Base-by-base conservation (phyloP, 2,329 filamentous ascomycete genomes). In the Botrytis pseudocinerea region DNA sequence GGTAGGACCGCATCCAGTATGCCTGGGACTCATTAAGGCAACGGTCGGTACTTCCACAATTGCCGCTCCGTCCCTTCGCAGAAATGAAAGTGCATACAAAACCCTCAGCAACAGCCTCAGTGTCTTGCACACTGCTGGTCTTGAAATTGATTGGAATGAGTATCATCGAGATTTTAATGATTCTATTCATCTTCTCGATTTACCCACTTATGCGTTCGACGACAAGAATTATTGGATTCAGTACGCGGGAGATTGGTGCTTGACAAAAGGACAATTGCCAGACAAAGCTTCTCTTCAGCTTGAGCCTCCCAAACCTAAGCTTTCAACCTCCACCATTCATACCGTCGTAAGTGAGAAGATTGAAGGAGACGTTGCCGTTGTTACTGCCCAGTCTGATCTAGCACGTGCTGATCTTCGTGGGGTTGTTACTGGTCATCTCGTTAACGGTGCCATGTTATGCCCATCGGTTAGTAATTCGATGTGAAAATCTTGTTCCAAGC, bases 1-100 rank as follows among this genome's bases (percentile, higher is more conserved):
- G 80, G 83, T 94, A 75, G 92, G 92, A n/a, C 91, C 92, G 54
- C 90, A 93, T 78, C 91, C 91, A 0, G 87, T 93, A 22, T 92
- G 89, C 81, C 86, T 87, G 62, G 87, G 87, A 74, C 90, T 94
- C 86, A 86, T 93, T 76, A 91, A 91, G 83, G 86, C 88, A 25
- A 90, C 83, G 86, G 86, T 92, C 32, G 74, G 70, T 20, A 62
- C 70, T 46, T 61, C 85, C 16, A 87, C 86, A 38, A 83, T 86
- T 51, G 86, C 88, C 22, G 85, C 88, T 20, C 86, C 90, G 7
- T 90, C 90, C 2, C 83, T 92, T 22, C 89, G 88, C 51, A 88
- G 89, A 73, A 86, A 85, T 57, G 89, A 92, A 78, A 83, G 87
- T 74, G 83, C 87, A 28, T 92, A 90, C 86, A 89, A 88, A 82